phyloP scores from a whole-genome alignment of 768 basidiomycete species.

The Hypsizygus marmoreus region DNA sequence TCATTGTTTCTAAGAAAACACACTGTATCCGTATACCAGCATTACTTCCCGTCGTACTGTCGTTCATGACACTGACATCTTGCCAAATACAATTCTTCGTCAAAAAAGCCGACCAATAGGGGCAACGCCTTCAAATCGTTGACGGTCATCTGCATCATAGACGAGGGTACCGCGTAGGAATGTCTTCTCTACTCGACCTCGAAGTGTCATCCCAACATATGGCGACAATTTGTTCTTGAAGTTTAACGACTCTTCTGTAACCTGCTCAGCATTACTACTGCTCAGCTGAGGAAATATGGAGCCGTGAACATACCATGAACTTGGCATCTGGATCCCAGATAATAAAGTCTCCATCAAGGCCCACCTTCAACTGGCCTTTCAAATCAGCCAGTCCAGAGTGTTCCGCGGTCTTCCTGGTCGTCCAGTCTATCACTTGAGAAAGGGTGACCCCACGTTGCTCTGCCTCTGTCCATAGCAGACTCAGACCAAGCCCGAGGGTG shows the following conservation, averaged over 20 bases:
- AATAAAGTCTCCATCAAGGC: conserved; percentile 85
- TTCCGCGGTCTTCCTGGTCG: conserved; percentile 68
- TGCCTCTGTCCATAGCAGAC: conserved; percentile 88
- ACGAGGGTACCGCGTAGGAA: conserved; percentile 76
- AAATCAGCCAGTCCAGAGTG: conserved; percentile 70
- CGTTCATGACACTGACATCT: not conserved
- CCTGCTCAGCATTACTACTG: conserved; percentile 42
- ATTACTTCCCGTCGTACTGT: no score
- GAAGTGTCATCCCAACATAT: conserved; percentile 74
- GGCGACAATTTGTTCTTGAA: conserved; percentile 97
- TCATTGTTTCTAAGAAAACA: no score
- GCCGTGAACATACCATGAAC: conserved; percentile 41
- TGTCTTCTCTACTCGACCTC: conserved; percentile 74
- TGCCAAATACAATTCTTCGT: not conserved
- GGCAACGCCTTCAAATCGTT: conserved; percentile 27
- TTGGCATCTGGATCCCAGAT: conserved; percentile 73
- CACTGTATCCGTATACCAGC: no score
- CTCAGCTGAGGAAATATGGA: not conserved
- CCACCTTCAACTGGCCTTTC: conserved; percentile 76
- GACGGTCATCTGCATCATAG: conserved; percentile 50
- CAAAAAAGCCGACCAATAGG: conserved; percentile 42
- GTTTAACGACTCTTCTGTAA: conserved; percentile 67
- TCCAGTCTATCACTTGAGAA: conserved; percentile 73
- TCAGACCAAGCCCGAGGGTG: conserved; percentile 86
- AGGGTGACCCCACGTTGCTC: conserved; percentile 58